These are phyloP conservation scores for Phytophthora pseudosyringae DNA, from an alignment of 352 stramenopile genomes.

Conservation along the genomic window DNA sequence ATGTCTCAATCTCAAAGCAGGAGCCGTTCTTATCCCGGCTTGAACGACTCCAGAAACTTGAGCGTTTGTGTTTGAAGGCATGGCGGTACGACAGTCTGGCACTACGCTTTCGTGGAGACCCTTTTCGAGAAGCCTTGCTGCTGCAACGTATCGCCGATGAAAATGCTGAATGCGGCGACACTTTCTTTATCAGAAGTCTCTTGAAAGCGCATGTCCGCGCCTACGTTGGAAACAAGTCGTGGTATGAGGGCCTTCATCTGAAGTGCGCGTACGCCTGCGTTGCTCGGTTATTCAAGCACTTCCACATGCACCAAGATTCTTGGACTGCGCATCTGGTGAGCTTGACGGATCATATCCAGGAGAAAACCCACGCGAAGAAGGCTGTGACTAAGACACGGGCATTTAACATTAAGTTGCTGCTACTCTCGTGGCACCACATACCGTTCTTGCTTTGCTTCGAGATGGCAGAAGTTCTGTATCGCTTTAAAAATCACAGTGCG, in stretches of 20 bases:
- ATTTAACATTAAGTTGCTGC: slow-evolving; percentile 39
- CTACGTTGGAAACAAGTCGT: slow-evolving; percentile 35
- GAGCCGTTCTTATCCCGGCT: slow-evolving; percentile 53
- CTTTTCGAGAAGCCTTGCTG: slow-evolving; percentile 62
- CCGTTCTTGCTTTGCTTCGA: slow-evolving; percentile 69
- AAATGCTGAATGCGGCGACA: slow-evolving; percentile 48
- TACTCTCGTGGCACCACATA: slow-evolving; percentile 66
- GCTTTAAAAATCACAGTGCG: slow-evolving; percentile 23
- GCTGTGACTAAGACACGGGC: background rate
- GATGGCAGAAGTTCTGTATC: slow-evolving; percentile 67
- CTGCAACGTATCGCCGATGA: slow-evolving; percentile 63
- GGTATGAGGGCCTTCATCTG: slow-evolving; percentile 48
- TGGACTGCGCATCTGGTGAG: slow-evolving; percentile 14
- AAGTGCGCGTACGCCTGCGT: slow-evolving; percentile 38
- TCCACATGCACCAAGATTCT: slow-evolving; percentile 28
- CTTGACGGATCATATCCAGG: slow-evolving; percentile 16
- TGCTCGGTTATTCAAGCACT: slow-evolving; percentile 45
- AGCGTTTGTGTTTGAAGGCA: slow-evolving; percentile 68
- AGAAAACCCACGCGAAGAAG: slow-evolving; percentile 1
- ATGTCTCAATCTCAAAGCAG: slow-evolving; percentile 36
- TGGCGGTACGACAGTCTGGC: slow-evolving; percentile 62
- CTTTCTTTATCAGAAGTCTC: slow-evolving; percentile 59
- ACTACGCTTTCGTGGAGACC: slow-evolving; percentile 35
- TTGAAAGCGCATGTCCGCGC: slow-evolving; percentile 57
- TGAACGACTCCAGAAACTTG: slow-evolving; percentile 58